phyloP scores from a whole-genome alignment of 2,329 filamentous ascomycete genomes.

The Penicillium concentricum region DNA sequence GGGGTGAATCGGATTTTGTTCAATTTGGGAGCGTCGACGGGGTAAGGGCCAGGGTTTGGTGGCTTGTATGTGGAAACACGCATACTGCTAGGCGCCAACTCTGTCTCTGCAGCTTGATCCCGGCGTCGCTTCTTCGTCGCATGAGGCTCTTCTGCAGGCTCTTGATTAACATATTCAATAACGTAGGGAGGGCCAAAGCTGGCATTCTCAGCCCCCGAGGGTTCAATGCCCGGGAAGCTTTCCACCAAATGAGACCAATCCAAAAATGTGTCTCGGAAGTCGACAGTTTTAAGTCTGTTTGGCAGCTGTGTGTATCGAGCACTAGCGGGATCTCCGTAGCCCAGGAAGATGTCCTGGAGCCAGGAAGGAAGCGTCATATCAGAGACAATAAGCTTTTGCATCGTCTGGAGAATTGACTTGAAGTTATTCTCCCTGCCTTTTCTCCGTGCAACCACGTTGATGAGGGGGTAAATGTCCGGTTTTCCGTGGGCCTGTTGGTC shows the following conservation, averaged over 20 bases:
- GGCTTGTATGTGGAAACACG: conserved; percentile 88
- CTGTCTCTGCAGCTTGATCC: conserved; percentile 66
- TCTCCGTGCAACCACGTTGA: conserved; percentile 84
- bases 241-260: conserved; percentile 93
- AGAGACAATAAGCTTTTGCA: conserved; percentile 79
- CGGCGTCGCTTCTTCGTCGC: conserved; percentile 86
- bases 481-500: conserved; percentile 65
- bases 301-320: conserved; percentile 81
- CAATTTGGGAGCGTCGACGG: conserved; percentile 74
- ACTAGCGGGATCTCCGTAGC: conserved; percentile 87
- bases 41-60: conserved; percentile 85
- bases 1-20: conserved; percentile 88
- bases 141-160: conserved; percentile 50
- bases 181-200: conserved; percentile 88
- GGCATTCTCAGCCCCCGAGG: conserved; percentile 66
- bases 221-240: conserved; percentile 84
- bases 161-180: conserved; percentile 63
- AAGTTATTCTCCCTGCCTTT: conserved; percentile 95
- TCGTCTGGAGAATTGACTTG: conserved; percentile 86
- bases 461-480: conserved; percentile 73
- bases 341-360: conserved; percentile 96
- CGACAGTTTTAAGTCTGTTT: conserved; percentile 73
- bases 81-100: conserved; percentile 64
- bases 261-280: conserved; percentile 92
- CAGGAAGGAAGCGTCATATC: conserved; percentile 84